A percentile compares a stretch with the other conserved stretches of the same genome.
Evolutionary conservation across 179 eudicot species (phyloP).

Genomic region (Silene vulgaris): DNA sequence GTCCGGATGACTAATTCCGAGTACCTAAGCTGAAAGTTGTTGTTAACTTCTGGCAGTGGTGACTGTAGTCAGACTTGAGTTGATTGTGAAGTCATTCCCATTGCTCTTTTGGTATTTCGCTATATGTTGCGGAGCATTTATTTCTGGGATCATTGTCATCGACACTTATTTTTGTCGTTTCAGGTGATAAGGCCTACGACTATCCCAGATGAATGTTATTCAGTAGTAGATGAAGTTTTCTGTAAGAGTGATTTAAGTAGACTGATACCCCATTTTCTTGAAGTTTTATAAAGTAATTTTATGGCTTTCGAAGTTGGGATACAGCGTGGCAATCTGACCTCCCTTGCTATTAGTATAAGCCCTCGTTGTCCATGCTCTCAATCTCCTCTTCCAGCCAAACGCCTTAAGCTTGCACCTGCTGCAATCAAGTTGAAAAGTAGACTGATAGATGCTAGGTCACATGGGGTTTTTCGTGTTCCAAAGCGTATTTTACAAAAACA

Average conservation of each 20-base stretch:
- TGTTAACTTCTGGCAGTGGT: background rate
- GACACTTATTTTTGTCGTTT: background rate
- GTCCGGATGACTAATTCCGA: too few species aligned
- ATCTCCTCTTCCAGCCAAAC: conserved; percentile 18
- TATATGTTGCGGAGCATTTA: background rate
- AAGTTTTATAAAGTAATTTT: background rate
- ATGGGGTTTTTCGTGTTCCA: conserved; percentile 22
- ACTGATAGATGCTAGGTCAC: conserved; percentile 13
- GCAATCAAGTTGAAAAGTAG: conserved; percentile 18
- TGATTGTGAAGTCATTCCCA: background rate
- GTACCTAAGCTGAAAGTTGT: background rate
- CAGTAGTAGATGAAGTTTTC: background rate
- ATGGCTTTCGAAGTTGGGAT: conserved; percentile 34
- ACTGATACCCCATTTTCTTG: background rate
- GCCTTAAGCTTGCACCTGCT: conserved; percentile 20
- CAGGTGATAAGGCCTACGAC: conserved; percentile 9
- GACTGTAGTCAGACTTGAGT: background rate
- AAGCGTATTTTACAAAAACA: conserved; percentile 14
- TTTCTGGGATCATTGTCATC: background rate
- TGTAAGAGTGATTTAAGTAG: conserved; percentile 5
- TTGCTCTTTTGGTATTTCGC: background rate
- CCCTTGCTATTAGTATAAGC: conserved; percentile 12
- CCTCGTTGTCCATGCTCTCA: conserved; percentile 28
- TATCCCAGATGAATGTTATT: background rate
- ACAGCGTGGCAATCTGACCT: conserved; percentile 26